Percentiles rank a stretch among this genome's conserved stretches.
These are phyloP conservation scores for Populus ilicifolia DNA, from an alignment of 345 rosid genomes.

Conservation along the genomic window DNA sequence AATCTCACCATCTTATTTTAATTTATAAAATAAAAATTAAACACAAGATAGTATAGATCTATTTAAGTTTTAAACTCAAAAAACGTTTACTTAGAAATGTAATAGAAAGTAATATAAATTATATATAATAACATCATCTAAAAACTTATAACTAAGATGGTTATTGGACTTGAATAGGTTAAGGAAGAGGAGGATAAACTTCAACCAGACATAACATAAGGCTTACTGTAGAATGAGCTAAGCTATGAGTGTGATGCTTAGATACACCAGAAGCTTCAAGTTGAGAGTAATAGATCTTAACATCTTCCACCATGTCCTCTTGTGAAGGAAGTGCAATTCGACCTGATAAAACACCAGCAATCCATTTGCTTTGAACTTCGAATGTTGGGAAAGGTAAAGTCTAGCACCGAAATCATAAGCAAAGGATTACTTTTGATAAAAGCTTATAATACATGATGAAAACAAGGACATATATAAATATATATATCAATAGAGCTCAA, in stretches of 20 bases:
- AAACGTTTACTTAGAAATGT: rapidly evolving
- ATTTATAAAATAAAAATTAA: too few species aligned
- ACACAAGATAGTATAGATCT: rapidly evolving
- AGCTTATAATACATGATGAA: too few species aligned
- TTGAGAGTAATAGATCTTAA: neutral
- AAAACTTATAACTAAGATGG: too few species aligned
- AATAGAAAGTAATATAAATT: too few species aligned
- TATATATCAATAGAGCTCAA: neutral
- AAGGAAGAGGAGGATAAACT: neutral
- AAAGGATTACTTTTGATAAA: neutral
- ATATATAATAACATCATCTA: too few species aligned
- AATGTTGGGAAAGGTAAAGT: neutral
- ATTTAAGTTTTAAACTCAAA: rapidly evolving
- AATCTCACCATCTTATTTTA: too few species aligned
- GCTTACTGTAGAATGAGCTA: neutral
- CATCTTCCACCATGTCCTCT: constrained; percentile 5
- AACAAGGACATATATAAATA: neutral
- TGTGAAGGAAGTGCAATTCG: neutral
- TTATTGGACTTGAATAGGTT: too few species aligned
- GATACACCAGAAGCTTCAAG: constrained; percentile 9
- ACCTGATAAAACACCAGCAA: constrained; percentile 14
- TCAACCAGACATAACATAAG: neutral
- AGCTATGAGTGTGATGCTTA: constrained; percentile 12
- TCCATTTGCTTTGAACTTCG: constrained; percentile 15
- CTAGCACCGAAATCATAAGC: neutral